Evolutionary conservation across 1,139 yeast genomes (phyloP), one percentile per base, ranked within the genome.

Genomic region (Saccharomyces pastorianus): DNA sequence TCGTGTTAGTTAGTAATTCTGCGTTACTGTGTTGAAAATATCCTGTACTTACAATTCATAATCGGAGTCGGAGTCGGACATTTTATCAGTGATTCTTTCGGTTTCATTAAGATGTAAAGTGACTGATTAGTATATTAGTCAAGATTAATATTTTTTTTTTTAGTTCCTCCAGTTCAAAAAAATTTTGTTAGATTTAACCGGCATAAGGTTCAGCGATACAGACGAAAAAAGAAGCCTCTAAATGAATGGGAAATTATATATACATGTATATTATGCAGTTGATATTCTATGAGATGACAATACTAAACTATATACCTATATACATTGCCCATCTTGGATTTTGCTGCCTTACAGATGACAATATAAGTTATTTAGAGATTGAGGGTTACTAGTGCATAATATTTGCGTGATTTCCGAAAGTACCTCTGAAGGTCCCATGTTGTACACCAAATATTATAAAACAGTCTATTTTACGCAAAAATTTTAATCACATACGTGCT

Each of bases 51-150:
- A 46, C 48, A 46, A 27, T 41, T 50, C 26, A 48, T 28, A 26
- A 23, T 47, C 50, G 13, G 42, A 14, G 6, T 49, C 50, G 9
- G 41, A 49, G 44, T 20, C 26, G 32, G 51, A 32, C 50, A 47
- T 53, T 14, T 27, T 34, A n/a, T 32, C 38, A 32, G 38, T 32
- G 38, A n/a, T 41, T 20, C 5, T 44, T 38, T 38, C 5, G 6
- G 26, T 38, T 20, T 13, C 25, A 7, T 17, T 20, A 20, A 20
- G 23, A 34, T 34, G 5, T 34, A 34, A 4, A 34, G 9, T 34
- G 20, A 7, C 28, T 6, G 28, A 7, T 8, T 26, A 6, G 28
- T 34, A 29, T 11, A 11, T 11, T 29, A 11, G 32, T 11, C 6
- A 29, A 9, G n/a, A 29, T 29, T 4, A n/a, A 6, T 31, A n/a